phyloP scores from a whole-genome alignment of 352 stramenopile species.

The Hyaloperonospora arabidopsidis region DNA sequence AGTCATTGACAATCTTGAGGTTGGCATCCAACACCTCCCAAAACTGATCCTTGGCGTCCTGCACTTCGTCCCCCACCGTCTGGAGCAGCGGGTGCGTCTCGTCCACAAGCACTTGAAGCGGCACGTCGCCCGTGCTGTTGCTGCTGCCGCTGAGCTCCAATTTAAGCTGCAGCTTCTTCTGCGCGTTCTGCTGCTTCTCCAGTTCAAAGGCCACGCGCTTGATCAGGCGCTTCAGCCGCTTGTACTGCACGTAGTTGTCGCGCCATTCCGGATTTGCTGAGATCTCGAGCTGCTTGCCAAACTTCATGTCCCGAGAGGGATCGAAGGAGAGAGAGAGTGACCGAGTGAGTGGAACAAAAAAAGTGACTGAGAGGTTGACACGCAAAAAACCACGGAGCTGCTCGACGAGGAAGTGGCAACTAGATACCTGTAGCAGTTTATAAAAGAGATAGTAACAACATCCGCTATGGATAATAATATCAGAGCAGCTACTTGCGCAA shows the following conservation, averaged over 20 bases:
- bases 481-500: too few species aligned
- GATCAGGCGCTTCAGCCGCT: constrained; percentile 86
- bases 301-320: constrained; percentile 65
- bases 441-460: too few species aligned
- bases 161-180: constrained; percentile 62
- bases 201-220: constrained; percentile 86
- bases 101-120: constrained; percentile 40
- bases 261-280: constrained; percentile 84
- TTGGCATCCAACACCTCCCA: constrained; percentile 75
- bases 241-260: constrained; percentile 89
- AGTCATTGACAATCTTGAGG: constrained; percentile 81
- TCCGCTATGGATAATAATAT: too few species aligned
- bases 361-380: too few species aligned
- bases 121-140: constrained; percentile 11
- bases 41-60: constrained; percentile 76
- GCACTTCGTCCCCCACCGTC: constrained; percentile 44
- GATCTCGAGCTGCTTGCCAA: constrained; percentile 89
- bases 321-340: too few species aligned
- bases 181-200: constrained; percentile 69
- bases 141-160: constrained; percentile 15
- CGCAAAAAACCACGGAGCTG: too few species aligned
- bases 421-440: too few species aligned
- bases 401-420: too few species aligned
- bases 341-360: too few species aligned
- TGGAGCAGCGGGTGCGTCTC: constrained; percentile 60